phyloP scores from a whole-genome alignment of 805 yeast genomes.

The Metschnikowia anglica region DNA sequence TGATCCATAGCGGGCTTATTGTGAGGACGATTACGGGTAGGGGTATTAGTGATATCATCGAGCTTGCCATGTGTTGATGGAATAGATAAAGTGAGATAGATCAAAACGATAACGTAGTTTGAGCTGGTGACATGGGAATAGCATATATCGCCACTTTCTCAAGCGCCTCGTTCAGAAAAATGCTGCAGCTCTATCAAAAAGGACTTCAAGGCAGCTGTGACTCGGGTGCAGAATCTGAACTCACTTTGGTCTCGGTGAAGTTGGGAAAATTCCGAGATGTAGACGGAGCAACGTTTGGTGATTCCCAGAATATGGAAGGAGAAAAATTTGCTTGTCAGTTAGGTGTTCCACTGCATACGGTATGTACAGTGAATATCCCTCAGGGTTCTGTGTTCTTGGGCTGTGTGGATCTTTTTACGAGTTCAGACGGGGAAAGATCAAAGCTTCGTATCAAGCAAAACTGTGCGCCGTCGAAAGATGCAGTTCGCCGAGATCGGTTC shows the following conservation, averaged over 20 bases:
- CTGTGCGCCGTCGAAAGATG: not conserved
- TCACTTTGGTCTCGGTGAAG: not conserved
- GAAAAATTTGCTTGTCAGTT: not conserved
- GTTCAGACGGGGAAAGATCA: too few species aligned
- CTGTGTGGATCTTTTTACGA: too few species aligned
- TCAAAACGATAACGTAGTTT: not conserved
- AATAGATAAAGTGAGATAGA: slow-evolving; percentile 7
- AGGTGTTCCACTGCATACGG: too few species aligned
- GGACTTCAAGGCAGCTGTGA: not conserved
- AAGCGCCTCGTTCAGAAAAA: not conserved
- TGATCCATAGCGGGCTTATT: slow-evolving; percentile 10
- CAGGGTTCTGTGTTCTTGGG: too few species aligned
- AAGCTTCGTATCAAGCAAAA: not conserved
- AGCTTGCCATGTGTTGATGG: not conserved
- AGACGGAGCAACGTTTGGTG: too few species aligned
- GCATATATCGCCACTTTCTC: not conserved
- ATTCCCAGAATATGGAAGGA: not conserved
- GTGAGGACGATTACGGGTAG: slow-evolving; percentile 2
- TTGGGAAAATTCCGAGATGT: not conserved
- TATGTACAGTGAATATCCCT: too few species aligned
- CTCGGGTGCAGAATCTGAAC: too few species aligned
- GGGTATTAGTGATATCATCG: slow-evolving; percentile 1
- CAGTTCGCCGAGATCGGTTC: slow-evolving; percentile 8
- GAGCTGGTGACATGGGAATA: not conserved
- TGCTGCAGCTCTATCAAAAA: too few species aligned